Conservation (phyloP, 2,329 filamentous ascomycete genomes). For the Penicillium sp. region DNA sequence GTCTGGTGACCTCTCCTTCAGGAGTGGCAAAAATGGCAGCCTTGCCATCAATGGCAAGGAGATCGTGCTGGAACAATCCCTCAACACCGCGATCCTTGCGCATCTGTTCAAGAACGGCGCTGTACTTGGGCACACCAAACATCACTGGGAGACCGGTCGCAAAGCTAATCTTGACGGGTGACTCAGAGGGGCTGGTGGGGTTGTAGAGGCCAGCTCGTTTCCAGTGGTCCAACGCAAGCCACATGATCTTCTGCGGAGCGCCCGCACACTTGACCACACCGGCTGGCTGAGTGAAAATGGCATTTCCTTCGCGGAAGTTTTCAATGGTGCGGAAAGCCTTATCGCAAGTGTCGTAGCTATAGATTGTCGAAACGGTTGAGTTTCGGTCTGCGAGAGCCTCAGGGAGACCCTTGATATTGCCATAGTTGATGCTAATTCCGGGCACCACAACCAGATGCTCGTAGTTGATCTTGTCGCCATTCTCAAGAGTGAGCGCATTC, state of each 20-base stretch:
- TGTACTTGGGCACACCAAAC: constrained; percentile 64
- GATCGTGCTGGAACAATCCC: constrained; percentile 59
- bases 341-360: constrained; percentile 56
- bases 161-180: constrained; percentile 55
- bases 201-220: constrained; percentile 55
- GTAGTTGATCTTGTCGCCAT: constrained; percentile 59
- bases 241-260: constrained; percentile 63
- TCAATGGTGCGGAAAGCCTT: constrained; percentile 55
- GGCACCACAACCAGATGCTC: constrained; percentile 66
- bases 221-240: constrained; percentile 62
- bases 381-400: constrained; percentile 54
- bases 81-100: constrained; percentile 57
- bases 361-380: constrained; percentile 57
- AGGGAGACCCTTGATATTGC: constrained; percentile 55
- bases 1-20: constrained; percentile 47
- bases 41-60: constrained; percentile 55
- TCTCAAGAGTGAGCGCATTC: constrained; percentile 56
- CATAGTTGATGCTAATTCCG: constrained; percentile 55
- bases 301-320: constrained; percentile 51
- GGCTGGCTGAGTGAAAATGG: constrained; percentile 61
- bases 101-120: constrained; percentile 54
- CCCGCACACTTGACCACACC: constrained; percentile 62
- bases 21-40: constrained; percentile 52
- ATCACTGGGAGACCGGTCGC: constrained; percentile 57
- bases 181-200: constrained; percentile 38